phyloP scores from a whole-genome alignment of 176 grass and related monocot genomes.

The Hsuehochloa calcarea region DNA sequence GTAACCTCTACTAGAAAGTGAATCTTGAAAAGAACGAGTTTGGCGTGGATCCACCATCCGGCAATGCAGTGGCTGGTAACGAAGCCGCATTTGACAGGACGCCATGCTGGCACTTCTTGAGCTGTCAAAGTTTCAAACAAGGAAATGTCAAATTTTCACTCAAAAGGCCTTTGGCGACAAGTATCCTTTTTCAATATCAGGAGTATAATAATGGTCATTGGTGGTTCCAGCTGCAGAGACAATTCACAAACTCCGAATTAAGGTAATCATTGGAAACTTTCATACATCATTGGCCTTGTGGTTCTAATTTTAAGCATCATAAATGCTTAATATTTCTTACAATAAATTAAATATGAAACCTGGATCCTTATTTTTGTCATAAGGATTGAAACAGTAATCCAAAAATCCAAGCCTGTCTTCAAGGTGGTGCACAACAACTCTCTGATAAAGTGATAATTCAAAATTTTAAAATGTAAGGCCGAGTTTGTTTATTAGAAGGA shows the following conservation, averaged over 20 bases:
- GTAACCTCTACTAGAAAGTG: constrained; percentile 41
- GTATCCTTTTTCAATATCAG: not conserved
- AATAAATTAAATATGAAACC: not conserved
- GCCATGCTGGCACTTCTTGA: constrained; percentile 82
- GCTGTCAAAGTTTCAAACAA: constrained; percentile 54
- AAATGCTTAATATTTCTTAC: not conserved
- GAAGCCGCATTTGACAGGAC: constrained; percentile 58
- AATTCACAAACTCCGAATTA: not conserved
- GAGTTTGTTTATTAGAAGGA: not conserved
- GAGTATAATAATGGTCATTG: not conserved
- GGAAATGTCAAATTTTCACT: not conserved
- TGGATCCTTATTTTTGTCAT: not conserved
- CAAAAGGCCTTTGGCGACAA: not conserved
- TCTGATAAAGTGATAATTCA: not conserved
- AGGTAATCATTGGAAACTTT: not conserved
- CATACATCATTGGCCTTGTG: not conserved
- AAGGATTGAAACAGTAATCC: not conserved
- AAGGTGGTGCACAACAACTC: not conserved
- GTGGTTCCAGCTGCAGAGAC: not conserved
- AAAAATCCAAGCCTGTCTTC: not conserved
- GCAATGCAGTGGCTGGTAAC: constrained; percentile 40
- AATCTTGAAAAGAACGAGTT: constrained; percentile 77
- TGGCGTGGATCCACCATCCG: constrained; percentile 54
- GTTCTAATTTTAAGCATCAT: not conserved
- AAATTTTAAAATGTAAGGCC: not conserved